Percentiles rank a stretch among this genome's conserved stretches.
Conservation (phyloP, 768 basidiomycete species). For the Mycena albidolilacea region DNA sequence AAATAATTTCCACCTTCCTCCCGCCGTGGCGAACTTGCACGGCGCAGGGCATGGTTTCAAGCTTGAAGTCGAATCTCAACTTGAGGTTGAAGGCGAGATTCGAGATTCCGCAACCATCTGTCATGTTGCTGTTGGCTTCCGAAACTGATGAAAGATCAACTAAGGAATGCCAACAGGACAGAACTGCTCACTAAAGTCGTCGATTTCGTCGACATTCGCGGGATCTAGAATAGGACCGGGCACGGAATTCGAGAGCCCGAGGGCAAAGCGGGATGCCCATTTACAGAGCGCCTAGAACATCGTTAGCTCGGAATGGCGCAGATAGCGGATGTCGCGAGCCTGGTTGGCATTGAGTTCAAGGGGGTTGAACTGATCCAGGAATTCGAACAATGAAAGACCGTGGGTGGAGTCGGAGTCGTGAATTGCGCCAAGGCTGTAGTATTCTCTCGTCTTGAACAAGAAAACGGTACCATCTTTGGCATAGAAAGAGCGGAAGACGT, state of each 20-base stretch:
- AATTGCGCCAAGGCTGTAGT: constrained; percentile 41
- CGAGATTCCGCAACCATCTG: constrained; percentile 68
- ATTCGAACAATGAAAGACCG: constrained; percentile 57
- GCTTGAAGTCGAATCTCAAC: constrained; percentile 52
- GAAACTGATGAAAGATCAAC: constrained; percentile 43
- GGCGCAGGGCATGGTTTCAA: constrained; percentile 60
- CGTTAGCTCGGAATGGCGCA: background rate
- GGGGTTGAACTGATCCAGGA: constrained; percentile 71
- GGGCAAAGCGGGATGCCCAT: constrained; percentile 73
- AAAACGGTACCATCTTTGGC: constrained; percentile 73
- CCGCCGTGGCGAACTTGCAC: constrained; percentile 67
- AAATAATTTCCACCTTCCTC: constrained; percentile 54
- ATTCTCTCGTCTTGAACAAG: constrained; percentile 68
- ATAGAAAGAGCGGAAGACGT: constrained; percentile 72
- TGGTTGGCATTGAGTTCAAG: constrained; percentile 62
- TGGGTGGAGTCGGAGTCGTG: constrained; percentile 12
- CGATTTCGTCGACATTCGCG: constrained; percentile 53
- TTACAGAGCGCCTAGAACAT: constrained; percentile 69
- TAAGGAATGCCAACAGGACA: background rate
- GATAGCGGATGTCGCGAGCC: constrained; percentile 50
- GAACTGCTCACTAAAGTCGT: constrained; percentile 64
- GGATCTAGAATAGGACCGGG: constrained; percentile 63
- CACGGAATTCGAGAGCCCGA: constrained; percentile 75
- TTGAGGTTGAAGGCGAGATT: constrained; percentile 55
- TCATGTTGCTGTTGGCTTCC: constrained; percentile 60